Percentiles rank a stretch among this genome's conserved stretches.
Conservation (phyloP, 805 yeast genomes). For the Zygoascus bituminiphila region DNA sequence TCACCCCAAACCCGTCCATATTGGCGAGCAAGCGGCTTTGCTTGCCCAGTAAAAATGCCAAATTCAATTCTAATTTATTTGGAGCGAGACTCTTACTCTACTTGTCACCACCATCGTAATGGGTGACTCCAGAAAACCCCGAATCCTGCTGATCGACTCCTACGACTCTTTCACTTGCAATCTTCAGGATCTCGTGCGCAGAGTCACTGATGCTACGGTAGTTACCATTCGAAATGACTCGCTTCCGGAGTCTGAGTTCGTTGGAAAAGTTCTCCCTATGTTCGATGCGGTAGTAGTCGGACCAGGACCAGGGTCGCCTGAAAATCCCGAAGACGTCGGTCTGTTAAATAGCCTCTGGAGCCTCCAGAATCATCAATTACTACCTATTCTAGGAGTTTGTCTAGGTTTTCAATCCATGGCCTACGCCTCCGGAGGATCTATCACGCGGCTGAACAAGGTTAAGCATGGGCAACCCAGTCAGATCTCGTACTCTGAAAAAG, state of each 20-base stretch:
- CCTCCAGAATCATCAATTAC: slow-evolving; percentile 23
- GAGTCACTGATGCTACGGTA: slow-evolving; percentile 43
- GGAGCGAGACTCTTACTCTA: no score
- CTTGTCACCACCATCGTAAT: no score
- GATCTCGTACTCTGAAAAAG: slow-evolving; percentile 35
- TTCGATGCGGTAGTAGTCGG: slow-evolving; percentile 81
- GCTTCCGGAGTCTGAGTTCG: slow-evolving; percentile 27
- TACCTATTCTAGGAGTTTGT: slow-evolving; percentile 87
- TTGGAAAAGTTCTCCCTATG: slow-evolving; percentile 37
- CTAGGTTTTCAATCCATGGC: slow-evolving; percentile 86
- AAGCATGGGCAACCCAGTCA: slow-evolving; percentile 80
- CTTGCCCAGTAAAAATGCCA: no score
- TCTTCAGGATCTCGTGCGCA: slow-evolving; percentile 52
- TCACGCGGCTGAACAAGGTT: slow-evolving; percentile 47
- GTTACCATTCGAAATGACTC: slow-evolving; percentile 58
- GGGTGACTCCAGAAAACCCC: not conserved
- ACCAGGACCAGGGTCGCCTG: slow-evolving; percentile 97
- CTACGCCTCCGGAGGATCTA: slow-evolving; percentile 46
- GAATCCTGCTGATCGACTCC: slow-evolving; percentile 70
- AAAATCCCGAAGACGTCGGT: slow-evolving; percentile 56
- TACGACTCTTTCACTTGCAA: slow-evolving; percentile 94
- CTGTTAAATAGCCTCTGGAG: slow-evolving; percentile 52
- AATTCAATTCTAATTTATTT: no score
- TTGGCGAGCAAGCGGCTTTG: not conserved
- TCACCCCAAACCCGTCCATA: not conserved